phyloP scores from a whole-genome alignment of 345 rosid species.

The Hevea brasiliensis region DNA sequence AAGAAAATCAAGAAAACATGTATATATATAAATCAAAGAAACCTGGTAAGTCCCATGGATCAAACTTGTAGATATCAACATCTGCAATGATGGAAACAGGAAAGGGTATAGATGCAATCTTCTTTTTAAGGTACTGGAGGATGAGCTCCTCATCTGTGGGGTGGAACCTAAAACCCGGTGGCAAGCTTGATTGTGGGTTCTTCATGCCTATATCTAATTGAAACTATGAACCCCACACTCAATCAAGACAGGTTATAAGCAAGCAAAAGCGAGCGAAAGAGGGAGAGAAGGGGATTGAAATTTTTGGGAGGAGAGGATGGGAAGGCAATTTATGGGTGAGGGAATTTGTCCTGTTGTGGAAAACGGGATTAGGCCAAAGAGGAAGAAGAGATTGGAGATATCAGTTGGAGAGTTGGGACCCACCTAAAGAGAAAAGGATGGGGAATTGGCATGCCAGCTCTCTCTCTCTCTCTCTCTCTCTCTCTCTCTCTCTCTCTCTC shows the following conservation, averaged over 20 bases:
- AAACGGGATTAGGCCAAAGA: constrained; percentile 39
- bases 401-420: constrained; percentile 22
- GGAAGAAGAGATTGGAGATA: constrained; percentile 5
- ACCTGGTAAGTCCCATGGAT: constrained; percentile 98
- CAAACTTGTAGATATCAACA: constrained; percentile 86
- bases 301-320: constrained; percentile 55
- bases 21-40: no score
- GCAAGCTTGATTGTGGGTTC: constrained; percentile 70
- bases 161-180: constrained; percentile 96
- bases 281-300: constrained; percentile 48
- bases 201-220: constrained; percentile 29
- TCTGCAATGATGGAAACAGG: constrained; percentile 84
- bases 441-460: constrained; percentile 36
- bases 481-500: constrained; percentile 12
- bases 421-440: background rate
- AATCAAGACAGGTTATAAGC: no score
- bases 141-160: constrained; percentile 98
- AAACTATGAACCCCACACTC: no score
- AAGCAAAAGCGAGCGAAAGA: background rate
- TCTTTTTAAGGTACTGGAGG: constrained; percentile 80
- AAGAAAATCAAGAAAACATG: no score
- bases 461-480: background rate
- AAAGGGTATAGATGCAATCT: constrained; percentile 56
- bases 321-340: constrained; percentile 59
- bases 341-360: constrained; percentile 56